Base-by-base conservation (phyloP, 352 stramenopile genomes). In the Globisporangium nagaii region DNA sequence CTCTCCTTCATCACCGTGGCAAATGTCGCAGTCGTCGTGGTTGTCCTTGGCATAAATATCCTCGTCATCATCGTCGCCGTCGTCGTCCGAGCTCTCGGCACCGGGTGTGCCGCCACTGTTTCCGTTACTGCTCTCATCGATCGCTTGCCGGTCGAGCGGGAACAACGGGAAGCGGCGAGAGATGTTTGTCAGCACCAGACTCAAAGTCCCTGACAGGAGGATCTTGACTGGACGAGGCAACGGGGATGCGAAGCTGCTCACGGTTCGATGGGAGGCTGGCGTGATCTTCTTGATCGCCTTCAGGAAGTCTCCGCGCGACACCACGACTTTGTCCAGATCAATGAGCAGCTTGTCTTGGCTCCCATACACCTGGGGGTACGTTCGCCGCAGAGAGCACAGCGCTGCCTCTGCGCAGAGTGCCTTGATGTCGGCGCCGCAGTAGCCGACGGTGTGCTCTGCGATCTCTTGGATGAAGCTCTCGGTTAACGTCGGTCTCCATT, bases 391-490 rank as follows among this genome's bases (percentile, higher is more conserved):
- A n/a, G 88, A 84, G 49, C 83, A 92, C n/a, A 97, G 62, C 5
- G 88, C 87, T 1, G 90, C 83, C 55, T 97, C 90, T 1, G 86
- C 75, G 49, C 90, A 97, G 6, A 97, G 66, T 9, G 89, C 88
- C 58, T 96, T 97, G 42, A 97, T 77, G 51, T 97, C 90, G 1
- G 90, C 90, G 28, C 90, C 90, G 37, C 88, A 97, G 53, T 96
- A 97, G 9, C 90, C 90, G 9, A 88, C 79, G 0, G 90, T 96
- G 31, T 76, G 69, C 36, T 94, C 79, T 0, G 86, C 84, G 22
- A 97, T 67, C 36, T 94, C 79, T 13, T 89, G 66, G 12, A 88
- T 25, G 54, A 95, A 90, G 1, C 48, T 37, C 3, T 75, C 60
- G 0, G 68, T 66, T 3, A 96, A 50, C 1, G 76, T 66, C 22